Conservation (phyloP, 495 filamentous ascomycete species). For the Podospora anserina region DNA sequence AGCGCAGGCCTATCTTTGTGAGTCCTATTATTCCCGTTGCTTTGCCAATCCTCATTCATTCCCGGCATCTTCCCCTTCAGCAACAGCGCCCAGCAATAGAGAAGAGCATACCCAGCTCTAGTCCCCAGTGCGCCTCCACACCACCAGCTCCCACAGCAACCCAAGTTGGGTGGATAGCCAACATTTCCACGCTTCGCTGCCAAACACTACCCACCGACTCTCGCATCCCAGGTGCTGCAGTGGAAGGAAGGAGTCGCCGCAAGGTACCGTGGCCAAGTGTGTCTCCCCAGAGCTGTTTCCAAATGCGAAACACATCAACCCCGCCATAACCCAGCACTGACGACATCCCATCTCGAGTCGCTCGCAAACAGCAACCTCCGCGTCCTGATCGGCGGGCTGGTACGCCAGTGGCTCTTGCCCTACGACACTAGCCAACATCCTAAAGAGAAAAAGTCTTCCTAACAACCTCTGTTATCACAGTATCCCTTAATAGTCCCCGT, state of each 20-base stretch:
- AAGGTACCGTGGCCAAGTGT: conserved; percentile 23
- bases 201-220: neutral
- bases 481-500: conserved; percentile 11
- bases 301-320: conserved; percentile 38
- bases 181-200: neutral
- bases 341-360: conserved; percentile 27
- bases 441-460: conserved; percentile 10
- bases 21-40: neutral
- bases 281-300: conserved; percentile 22
- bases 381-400: conserved; percentile 5
- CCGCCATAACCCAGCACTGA: conserved; percentile 38
- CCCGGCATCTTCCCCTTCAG: neutral
- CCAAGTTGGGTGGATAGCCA: neutral
- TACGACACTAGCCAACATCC: neutral
- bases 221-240: neutral
- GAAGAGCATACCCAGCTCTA: neutral
- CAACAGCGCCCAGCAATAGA: neutral
- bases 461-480: conserved; percentile 6
- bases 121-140: neutral
- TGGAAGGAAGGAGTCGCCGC: conserved; percentile 14
- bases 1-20: neutral
- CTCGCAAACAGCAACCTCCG: conserved; percentile 14
- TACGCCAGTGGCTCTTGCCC: conserved; percentile 8
- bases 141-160: neutral
- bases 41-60: neutral